Base-by-base conservation (phyloP, 129 eudicot species). In the Chrysanthemum makinoi region DNA sequence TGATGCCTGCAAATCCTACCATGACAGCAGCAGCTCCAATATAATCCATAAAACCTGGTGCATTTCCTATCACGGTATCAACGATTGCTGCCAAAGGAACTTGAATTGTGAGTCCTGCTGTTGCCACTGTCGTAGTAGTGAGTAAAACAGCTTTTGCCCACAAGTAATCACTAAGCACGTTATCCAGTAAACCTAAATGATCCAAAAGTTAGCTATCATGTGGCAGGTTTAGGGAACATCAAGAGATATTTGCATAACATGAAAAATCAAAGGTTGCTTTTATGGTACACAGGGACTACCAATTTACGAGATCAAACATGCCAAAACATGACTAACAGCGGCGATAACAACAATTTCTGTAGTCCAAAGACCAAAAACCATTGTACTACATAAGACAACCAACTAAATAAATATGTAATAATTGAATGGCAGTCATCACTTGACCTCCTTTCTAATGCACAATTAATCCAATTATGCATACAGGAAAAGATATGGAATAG, bases 81-180 rank as follows among this genome's bases (percentile, higher is more conserved):
- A 90, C 97, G 66, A 94, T 60, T 5, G 97, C 96, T 1, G 99
- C 99, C 54, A 94, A 81, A 3, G 97, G 97, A 12, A 94, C 95
- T 78, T 94, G 99, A 80, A 94, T 90, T 2, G 97, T 82, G 33
- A 94, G 97, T 66, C 99, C 99, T 18, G 99, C 99, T 57, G 99
- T 94, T 43, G 99, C 99, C 49, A 94, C 99, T 10, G 99, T 94
- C 69, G 99, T 90, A 12, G 94, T 82, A 10, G 99, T 94, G 8
- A 94, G 89, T 77, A 89, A 86, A 71, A 94, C 97, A 24, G 99
- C 99, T 82, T 89, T 94, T 75, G 96, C 97, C 99, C 99, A 94
- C 15, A 94, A 69, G 75, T 89, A 94, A 68, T 94, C 99, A 15
- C 99, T 94, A 63, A 90, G 83, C 68, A 87, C 99, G 44, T 94